Evolutionary conservation across 129 eudicot genomes (phyloP).

Genomic region (carrot (Daucus carota)): DH1_v3.0 NC_030384.2:36454501-36455000

Average conservation of each 20-base stretch:
- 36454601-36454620: not conserved
- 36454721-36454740: no score
- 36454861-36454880: not conserved
- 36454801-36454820: not conserved
- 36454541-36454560: not conserved
- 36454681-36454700: not conserved
- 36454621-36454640: not conserved
- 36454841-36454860: not conserved
- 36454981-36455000: not conserved
- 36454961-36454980: not conserved
- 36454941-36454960: not conserved
- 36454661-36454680: not conserved
- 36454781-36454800: not conserved
- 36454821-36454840: not conserved
- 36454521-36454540: not conserved
- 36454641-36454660: not conserved
- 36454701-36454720: no score
- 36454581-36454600: not conserved
- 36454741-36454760: no score
- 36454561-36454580: not conserved
- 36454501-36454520: not conserved
- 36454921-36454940: not conserved
- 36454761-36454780: not conserved
- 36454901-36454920: not conserved
- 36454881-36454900: not conserved